Base-by-base conservation (phyloP, 257 asterid genomes). In the Mentha longifolia region DNA sequence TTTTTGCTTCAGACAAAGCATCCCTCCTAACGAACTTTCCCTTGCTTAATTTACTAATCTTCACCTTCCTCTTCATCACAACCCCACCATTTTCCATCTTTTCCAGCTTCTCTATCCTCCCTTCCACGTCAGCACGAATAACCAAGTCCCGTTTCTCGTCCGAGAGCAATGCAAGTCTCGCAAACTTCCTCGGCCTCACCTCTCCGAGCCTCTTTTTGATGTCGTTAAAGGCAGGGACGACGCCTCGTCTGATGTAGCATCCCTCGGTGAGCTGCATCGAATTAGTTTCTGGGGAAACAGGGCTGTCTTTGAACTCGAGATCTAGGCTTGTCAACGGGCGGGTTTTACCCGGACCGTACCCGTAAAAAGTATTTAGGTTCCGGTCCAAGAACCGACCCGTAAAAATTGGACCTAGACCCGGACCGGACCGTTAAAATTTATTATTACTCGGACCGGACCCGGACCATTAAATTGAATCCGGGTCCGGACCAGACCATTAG, bases 261-360 rank as follows among this genome's bases (percentile, higher is more conserved):
- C 97, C 98, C 46, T 86, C 89, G n/a, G 86, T 61, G 7, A 94
- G 90, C 81, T 86, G 91, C 96, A 94, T 88, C 19, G 99, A 94
- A 69, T 94, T 94, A 13, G 74, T 73, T 82, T 84, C 85, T 0
- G 96, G 93, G 17, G 82, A 79, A 28, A 77, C 65, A 20, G 89
- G 85, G 76, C 78, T 89, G 65, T 94, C 89, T 81, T 80, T 94
- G 81, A 91, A 77, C 90, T 91, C 97, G 13, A 94, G n/a, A n/a
- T n/a, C n/a, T n/a, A n/a, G n/a, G n/a, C n/a, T n/a, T n/a, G n/a
- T n/a, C n/a, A n/a, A n/a, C n/a, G n/a, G n/a, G n/a, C n/a, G n/a
- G n/a, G n/a, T n/a, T n/a, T n/a, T n/a, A n/a, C n/a, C n/a, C n/a
- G n/a, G n/a, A n/a, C n/a, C n/a, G n/a, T n/a, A n/a, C n/a, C n/a